Evolutionary conservation across 2,329 filamentous ascomycete genomes (phyloP).

Genomic region (Xylaria polymorpha): DNA sequence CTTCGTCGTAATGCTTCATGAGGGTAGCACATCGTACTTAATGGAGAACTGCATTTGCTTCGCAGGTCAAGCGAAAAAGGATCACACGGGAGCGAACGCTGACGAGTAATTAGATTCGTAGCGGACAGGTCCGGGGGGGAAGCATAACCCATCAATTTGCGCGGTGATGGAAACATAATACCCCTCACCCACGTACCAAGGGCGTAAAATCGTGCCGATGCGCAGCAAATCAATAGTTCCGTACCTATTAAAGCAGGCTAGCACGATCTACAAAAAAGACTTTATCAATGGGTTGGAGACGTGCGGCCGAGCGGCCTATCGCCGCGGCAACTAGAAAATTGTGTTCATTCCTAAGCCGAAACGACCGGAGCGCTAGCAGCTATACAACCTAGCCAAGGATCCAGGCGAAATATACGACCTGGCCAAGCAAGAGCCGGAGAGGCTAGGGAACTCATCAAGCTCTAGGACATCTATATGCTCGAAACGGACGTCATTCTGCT

Average conservation of each 20-base stretch:
- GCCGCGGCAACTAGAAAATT: conserved; percentile 54
- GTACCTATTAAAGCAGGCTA: conserved; percentile 44
- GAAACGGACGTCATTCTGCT: conserved; percentile 71
- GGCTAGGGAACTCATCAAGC: conserved; percentile 49
- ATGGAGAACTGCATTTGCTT: too few relatives aligned
- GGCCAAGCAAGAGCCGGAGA: conserved; percentile 49
- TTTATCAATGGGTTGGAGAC: conserved; percentile 55
- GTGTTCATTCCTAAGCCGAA: conserved; percentile 62
- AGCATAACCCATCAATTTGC: conserved; percentile 63
- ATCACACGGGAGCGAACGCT: too few relatives aligned
- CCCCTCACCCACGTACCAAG: conserved; percentile 62
- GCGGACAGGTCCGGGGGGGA: conserved; percentile 43
- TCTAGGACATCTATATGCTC: conserved; percentile 55
- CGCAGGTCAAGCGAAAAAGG: too few relatives aligned
- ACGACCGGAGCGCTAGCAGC: conserved; percentile 61
- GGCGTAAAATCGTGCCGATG: conserved; percentile 51
- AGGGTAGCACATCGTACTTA: too few relatives aligned
- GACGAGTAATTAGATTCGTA: too few relatives aligned
- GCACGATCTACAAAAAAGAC: conserved; percentile 51
- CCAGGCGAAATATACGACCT: conserved; percentile 59
- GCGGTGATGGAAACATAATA: conserved; percentile 66
- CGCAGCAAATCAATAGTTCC: conserved; percentile 52
- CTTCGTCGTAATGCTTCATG: too few relatives aligned
- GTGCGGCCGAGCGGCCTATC: conserved; percentile 51
- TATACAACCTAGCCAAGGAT: conserved; percentile 60